A percentile compares a stretch with the other conserved stretches of the same genome.
phyloP scores from a whole-genome alignment of 352 stramenopile species.

The Blastocystis sp. region DNA sequence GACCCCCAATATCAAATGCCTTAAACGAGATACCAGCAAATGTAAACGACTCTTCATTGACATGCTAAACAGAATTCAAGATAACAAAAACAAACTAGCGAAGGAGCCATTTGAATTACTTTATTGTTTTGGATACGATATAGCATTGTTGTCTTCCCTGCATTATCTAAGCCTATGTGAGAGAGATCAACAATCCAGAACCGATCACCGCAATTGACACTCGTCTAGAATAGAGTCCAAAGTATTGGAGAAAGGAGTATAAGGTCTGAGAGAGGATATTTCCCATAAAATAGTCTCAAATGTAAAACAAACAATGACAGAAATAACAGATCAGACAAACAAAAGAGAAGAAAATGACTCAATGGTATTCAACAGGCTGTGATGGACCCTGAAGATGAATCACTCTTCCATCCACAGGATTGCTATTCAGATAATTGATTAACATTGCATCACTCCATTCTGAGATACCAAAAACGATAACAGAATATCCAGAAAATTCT shows the following conservation, averaged over 20 bases:
- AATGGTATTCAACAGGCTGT: background rate
- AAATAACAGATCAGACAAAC: background rate
- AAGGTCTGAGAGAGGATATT: background rate
- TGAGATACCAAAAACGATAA: background rate
- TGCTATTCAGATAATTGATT: background rate
- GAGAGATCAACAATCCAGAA: background rate
- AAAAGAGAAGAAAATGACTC: background rate
- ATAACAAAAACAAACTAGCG: background rate
- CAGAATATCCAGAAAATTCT: background rate
- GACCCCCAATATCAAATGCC: conserved; percentile 12
- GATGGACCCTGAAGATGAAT: background rate
- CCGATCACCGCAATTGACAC: background rate
- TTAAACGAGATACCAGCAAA: background rate
- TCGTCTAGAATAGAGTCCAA: background rate
- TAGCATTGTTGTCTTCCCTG: background rate
- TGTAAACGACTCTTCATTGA: conserved; percentile 38
- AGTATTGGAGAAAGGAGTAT: conserved; percentile 9
- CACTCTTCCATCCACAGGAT: background rate
- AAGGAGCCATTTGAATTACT: conserved; percentile 36
- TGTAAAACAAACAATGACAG: background rate
- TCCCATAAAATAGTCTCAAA: background rate
- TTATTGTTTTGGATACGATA: conserved; percentile 25
- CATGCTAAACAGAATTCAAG: background rate
- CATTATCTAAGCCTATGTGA: background rate
- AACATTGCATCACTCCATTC: conserved; percentile 41